These are phyloP conservation scores for Mycena floridula DNA, from an alignment of 768 basidiomycete genomes.

Conservation along the genomic window DNA sequence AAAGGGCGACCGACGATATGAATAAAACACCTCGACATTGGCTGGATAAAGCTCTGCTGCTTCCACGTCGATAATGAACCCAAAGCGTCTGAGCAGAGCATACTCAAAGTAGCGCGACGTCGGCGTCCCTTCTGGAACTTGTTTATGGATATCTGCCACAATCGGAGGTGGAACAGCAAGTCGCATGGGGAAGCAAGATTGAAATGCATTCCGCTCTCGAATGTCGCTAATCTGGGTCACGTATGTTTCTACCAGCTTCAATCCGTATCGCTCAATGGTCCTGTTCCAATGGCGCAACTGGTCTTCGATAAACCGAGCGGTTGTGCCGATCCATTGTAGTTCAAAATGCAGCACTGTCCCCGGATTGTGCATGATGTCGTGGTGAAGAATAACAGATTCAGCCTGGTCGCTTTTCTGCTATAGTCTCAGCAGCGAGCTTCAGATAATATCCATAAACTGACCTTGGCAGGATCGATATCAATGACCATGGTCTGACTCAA, in stretches of 20 bases:
- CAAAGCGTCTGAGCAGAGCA: conserved; percentile 66
- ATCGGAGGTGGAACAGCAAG: conserved; percentile 73
- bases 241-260: conserved; percentile 90
- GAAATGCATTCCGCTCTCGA: conserved; percentile 80
- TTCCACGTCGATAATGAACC: conserved; percentile 82
- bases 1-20: conserved; percentile 76
- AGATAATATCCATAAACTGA: neutral
- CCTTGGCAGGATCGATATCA: conserved; percentile 75
- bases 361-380: conserved; percentile 94
- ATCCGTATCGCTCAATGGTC: conserved; percentile 80
- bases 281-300: conserved; percentile 76
- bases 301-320: conserved; percentile 88
- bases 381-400: conserved; percentile 82
- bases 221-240: conserved; percentile 90
- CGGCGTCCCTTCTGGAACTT: conserved; percentile 63
- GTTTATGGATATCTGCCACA: conserved; percentile 58
- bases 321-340: conserved; percentile 94
- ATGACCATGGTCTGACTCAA: conserved; percentile 89
- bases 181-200: conserved; percentile 80
- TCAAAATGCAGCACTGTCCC: conserved; percentile 96
- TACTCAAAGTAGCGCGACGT: conserved; percentile 76
- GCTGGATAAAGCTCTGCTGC: conserved; percentile 72
- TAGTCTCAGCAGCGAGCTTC: neutral
- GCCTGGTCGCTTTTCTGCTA: conserved; percentile 77
- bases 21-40: conserved; percentile 80